Evolutionary conservation across 805 yeast species (phyloP).

Genomic region (Ogataea trehalophila): DNA sequence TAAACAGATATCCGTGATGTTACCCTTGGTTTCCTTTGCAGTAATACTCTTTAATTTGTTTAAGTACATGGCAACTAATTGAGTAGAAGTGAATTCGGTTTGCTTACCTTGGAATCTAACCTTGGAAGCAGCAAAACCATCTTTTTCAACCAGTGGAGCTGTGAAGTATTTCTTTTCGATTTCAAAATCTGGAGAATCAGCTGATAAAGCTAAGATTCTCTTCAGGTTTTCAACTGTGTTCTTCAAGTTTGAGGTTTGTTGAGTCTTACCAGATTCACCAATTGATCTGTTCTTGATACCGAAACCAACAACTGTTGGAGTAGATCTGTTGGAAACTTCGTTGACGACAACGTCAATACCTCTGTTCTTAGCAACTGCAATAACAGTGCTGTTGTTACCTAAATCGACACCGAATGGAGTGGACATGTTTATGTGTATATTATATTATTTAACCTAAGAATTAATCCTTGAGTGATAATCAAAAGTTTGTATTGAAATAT

Average conservation of each 20-base stretch:
- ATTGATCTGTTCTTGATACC: slow-evolving; percentile 84
- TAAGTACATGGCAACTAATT: slow-evolving; percentile 91
- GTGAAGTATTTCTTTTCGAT: slow-evolving; percentile 72
- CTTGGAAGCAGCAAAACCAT: slow-evolving; percentile 78
- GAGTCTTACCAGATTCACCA: slow-evolving; percentile 95
- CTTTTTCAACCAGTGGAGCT: slow-evolving; percentile 61
- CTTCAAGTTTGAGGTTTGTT: slow-evolving; percentile 93
- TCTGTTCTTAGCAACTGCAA: slow-evolving; percentile 96
- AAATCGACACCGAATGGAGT: slow-evolving; percentile 97
- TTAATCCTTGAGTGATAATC: neutral
- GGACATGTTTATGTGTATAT: slow-evolving; percentile 49
- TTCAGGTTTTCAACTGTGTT: slow-evolving; percentile 94
- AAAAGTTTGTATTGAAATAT: neutral
- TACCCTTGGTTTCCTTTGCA: slow-evolving; percentile 73
- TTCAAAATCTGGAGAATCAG: slow-evolving; percentile 70
- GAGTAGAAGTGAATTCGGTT: slow-evolving; percentile 78
- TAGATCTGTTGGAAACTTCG: slow-evolving; percentile 96
- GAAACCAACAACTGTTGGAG: slow-evolving; percentile 87
- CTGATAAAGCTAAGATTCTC: slow-evolving; percentile 81
- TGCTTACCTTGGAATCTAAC: slow-evolving; percentile 80
- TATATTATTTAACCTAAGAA: neutral
- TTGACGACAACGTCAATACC: slow-evolving; percentile 98
- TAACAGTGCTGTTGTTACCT: slow-evolving; percentile 90
- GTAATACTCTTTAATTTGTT: slow-evolving; percentile 84
- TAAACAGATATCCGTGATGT: slow-evolving; percentile 81